Base-by-base conservation (phyloP, 305 asterid genomes). In the Fraxinus albicans region DNA sequence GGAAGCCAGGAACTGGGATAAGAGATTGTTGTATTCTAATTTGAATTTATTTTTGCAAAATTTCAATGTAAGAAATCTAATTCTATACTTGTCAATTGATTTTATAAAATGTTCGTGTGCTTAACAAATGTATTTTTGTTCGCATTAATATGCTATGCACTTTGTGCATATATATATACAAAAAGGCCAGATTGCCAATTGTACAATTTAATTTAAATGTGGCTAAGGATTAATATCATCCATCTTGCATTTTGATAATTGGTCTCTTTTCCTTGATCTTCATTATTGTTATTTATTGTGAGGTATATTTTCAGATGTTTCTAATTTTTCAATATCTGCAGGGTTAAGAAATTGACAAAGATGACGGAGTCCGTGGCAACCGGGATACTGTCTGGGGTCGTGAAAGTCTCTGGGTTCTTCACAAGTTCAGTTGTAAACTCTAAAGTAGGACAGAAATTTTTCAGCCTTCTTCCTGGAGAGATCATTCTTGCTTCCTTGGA, bases 401-500 rank as follows among this genome's bases (percentile, higher is more conserved):
- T 90, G 50, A 88, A 87, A 79, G 90, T 90, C 34, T 90, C 93
- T 35, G 91, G 91, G 12, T 85, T 88, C 84, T 80, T 90, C 78
- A 86, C 91, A 53, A 87, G 89, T 42, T 70, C 93, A n/a, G 76
- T 90, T 17, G 90, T 67, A 2, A 90, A 88, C 85, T 88, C 93
- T 6, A 84, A 83, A 76, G 85, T 83, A 1, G 93, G 93, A 36
- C 85, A 90, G 82, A 90, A 87, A 65, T 85, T 87, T 84, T 90
- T 90, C 87, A 88, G 89, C 86, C 89, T 90, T 79, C 88, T 90
- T 67, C 93, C 93, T 0, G 93, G 91, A 36, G 90, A 90, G 73
- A 88, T 90, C 35, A 82, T 90, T 82, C 91, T 90, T 27, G 93
- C 93, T 42, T 90, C 93, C 60, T 70, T 90, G 86, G 93, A 90